Evolutionary conservation across 768 basidiomycete genomes (phyloP), one percentile per base, ranked within the genome.

Genomic region (Boletus subcaerulescens): DNA sequence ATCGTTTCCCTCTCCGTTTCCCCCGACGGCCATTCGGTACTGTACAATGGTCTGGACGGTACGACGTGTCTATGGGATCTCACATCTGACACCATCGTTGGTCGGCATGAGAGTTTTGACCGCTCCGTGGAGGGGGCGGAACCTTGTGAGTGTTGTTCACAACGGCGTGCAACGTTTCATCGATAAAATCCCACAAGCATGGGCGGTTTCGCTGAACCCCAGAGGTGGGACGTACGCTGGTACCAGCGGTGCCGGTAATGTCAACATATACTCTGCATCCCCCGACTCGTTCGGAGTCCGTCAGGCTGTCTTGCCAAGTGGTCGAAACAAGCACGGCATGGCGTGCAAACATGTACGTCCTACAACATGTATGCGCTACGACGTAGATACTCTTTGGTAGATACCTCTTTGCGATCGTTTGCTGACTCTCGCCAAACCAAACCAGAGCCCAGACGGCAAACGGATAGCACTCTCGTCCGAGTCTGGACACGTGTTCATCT

Each of bases 1-100:
- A 82, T 93, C 59, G 83, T 91, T 17, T 92, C 92, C 6, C 72
- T 96, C 33, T 91, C 90, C 17, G 82, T 83, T 9, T 80, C 85
- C 18, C 77, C 80, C 0, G 77, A 83, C 45, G 94, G 91, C 9
- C 76, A 73, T 45, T 74, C 72, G 31, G 91, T 84, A 0, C 69
- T 97, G 43, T 88, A 85, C 61, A 93, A 93, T 63, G 87, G 87
- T 51, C 76, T 95, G 18, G 93, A 96, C 63, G 94, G 94, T 2
- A 80, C 87, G 29, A 92, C 91, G 0, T 79, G 74, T 45, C 72
- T 95, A 24, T 87, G 87, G 81, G 85, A 94, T 65, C 68, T 93
- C 44, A 71, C 78, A 35, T 80, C 74, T 17, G 87, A 87, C 5
- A 76, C 80, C 35, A 66, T 86, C 3, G 68, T 83, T 1, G 88